Evolutionary conservation across 2,329 filamentous ascomycete genomes (phyloP).

Genomic region (Seiridium cupressi): DNA sequence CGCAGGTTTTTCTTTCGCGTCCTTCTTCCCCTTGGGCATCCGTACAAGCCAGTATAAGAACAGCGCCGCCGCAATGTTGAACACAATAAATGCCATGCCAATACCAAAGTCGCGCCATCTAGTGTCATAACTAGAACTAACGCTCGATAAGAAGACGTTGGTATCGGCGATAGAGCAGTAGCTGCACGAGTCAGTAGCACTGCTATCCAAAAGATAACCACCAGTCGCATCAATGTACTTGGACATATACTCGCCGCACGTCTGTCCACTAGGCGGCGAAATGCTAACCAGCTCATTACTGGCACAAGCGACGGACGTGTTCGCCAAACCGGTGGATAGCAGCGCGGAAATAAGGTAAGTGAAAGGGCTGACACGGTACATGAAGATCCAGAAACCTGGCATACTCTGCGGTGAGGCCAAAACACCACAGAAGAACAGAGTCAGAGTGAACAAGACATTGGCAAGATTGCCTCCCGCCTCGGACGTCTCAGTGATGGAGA

Average conservation of each 20-base stretch:
- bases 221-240: constrained; percentile 50
- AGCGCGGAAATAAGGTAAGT: constrained; percentile 71
- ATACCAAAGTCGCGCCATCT: constrained; percentile 59
- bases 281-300: constrained; percentile 64
- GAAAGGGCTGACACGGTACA: constrained; percentile 72
- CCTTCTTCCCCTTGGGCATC: constrained; percentile 33
- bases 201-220: constrained; percentile 43
- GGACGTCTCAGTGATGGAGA: constrained; percentile 72
- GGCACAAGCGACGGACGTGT: constrained; percentile 59
- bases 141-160: constrained; percentile 33
- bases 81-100: constrained; percentile 51
- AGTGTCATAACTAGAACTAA: constrained; percentile 43
- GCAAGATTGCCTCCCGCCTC: constrained; percentile 76
- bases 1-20: background rate
- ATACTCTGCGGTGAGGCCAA: constrained; percentile 60
- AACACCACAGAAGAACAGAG: constrained; percentile 73
- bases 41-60: constrained; percentile 51
- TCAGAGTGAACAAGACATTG: constrained; percentile 71
- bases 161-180: constrained; percentile 37
- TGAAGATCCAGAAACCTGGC: constrained; percentile 67
- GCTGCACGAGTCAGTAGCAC: constrained; percentile 40
- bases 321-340: constrained; percentile 61
- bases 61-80: constrained; percentile 52
- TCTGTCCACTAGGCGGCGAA: constrained; percentile 50
- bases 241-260: constrained; percentile 55